Evolutionary conservation across 2,329 filamentous ascomycete genomes (phyloP).

Genomic region (Scedosporium apiospermum): DNA sequence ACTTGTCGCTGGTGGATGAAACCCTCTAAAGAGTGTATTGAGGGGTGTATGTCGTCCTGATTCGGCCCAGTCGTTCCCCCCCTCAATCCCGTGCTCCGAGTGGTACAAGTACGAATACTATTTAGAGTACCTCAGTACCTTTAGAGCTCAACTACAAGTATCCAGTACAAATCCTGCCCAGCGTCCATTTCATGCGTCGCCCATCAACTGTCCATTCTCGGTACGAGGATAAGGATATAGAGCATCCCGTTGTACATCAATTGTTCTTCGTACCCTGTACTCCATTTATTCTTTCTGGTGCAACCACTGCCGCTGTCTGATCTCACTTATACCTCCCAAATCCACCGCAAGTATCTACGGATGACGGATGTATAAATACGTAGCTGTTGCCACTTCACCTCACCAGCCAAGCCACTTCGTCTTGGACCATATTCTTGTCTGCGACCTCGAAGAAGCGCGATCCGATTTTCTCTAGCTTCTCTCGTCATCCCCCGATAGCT

Average conservation of each 20-base stretch:
- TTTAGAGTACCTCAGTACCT: too few species aligned
- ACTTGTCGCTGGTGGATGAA: neutral
- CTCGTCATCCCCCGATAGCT: neutral
- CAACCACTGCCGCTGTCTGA: neutral
- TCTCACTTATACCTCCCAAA: slow-evolving; percentile 3
- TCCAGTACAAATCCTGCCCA: too few species aligned
- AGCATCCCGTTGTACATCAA: too few species aligned
- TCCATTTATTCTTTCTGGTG: neutral
- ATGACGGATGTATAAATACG: slow-evolving; percentile 3
- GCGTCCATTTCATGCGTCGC: too few species aligned
- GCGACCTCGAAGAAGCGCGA: neutral
- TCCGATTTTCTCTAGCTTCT: neutral
- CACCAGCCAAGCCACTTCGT: neutral
- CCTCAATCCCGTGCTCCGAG: neutral
- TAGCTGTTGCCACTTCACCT: neutral
- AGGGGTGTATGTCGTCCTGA: neutral
- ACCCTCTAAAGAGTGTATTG: neutral
- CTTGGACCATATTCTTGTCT: neutral
- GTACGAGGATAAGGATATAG: too few species aligned
- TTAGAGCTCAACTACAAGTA: too few species aligned
- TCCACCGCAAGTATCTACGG: neutral
- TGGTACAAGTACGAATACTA: too few species aligned
- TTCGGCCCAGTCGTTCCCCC: neutral
- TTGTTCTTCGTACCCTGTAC: neutral
- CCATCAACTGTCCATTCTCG: too few species aligned